These are phyloP conservation scores for Musa beccarii DNA, from an alignment of 176 grass and related monocot genomes.

Conservation along the genomic window DNA sequence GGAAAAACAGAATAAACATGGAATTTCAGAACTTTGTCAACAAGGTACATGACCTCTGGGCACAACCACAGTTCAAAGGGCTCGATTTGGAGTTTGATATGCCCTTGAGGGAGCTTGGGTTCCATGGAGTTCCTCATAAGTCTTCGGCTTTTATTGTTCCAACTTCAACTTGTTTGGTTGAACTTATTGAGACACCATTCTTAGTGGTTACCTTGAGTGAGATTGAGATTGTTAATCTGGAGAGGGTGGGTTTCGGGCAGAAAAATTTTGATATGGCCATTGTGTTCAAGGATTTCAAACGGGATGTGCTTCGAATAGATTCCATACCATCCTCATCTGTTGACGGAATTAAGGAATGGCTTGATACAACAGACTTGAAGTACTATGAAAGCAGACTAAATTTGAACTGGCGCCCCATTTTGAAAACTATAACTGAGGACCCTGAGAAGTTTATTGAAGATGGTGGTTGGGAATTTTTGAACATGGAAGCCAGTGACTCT, in stretches of 20 bases:
- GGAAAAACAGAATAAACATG: conserved; percentile 76
- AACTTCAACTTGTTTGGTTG: conserved; percentile 75
- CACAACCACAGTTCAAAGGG: conserved; percentile 59
- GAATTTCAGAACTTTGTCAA: conserved; percentile 88
- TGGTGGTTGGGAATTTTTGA: conserved; percentile 93
- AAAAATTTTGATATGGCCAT: conserved; percentile 98
- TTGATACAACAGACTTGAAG: conserved; percentile 88
- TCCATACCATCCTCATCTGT: conserved; percentile 70
- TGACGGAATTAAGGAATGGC: conserved; percentile 91
- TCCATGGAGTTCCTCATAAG: conserved; percentile 78
- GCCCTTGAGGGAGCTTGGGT: conserved; percentile 73
- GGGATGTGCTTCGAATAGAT: conserved; percentile 76
- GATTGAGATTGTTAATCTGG: conserved; percentile 91
- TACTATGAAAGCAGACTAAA: conserved; percentile 92
- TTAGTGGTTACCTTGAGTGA: conserved; percentile 68
- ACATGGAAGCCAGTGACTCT: conserved; percentile 89
- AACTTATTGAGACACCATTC: conserved; percentile 77
- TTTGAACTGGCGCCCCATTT: conserved; percentile 79
- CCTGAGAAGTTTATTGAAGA: conserved; percentile 78
- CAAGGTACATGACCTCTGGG: conserved; percentile 72
- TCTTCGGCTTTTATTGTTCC: conserved; percentile 85
- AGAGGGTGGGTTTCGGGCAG: conserved; percentile 74
- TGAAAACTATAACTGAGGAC: conserved; percentile 83
- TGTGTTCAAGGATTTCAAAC: conserved; percentile 94
- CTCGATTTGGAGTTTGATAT: conserved; percentile 74